phyloP scores from a whole-genome alignment of 2,329 filamentous ascomycete genomes.

The Cytospora chrysosperma region DNA sequence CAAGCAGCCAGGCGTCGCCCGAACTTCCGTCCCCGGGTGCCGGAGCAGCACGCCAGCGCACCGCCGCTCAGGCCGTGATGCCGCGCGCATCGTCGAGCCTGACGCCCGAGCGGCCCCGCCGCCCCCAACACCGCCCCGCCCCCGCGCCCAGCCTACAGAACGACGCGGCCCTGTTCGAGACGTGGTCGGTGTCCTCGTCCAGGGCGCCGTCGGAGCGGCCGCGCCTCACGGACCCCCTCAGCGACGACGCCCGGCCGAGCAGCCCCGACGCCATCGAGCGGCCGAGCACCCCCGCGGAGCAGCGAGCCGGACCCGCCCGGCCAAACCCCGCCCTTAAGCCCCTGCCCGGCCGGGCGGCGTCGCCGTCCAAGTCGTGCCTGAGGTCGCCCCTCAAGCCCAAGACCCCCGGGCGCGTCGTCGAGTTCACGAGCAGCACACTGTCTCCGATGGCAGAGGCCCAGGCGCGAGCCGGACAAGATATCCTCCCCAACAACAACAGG shows the following conservation, averaged over 20 bases:
- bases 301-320: conserved; percentile 35
- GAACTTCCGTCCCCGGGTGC: conserved; percentile 6
- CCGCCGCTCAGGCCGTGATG: background rate
- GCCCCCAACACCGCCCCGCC: background rate
- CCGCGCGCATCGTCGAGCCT: background rate
- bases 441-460: conserved; percentile 46
- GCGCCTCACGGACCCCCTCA: background rate
- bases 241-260: conserved; percentile 5
- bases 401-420: conserved; percentile 58
- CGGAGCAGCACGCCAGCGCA: background rate
- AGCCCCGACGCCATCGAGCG: conserved; percentile 11
- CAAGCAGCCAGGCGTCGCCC: background rate
- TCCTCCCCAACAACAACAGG: too few relatives aligned
- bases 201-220: conserved; percentile 10
- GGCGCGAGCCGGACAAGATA: conserved; percentile 25
- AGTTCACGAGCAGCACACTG: conserved; percentile 53
- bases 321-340: conserved; percentile 44
- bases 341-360: conserved; percentile 50
- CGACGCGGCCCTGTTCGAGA: conserved; percentile 18
- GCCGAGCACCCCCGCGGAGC: conserved; percentile 12
- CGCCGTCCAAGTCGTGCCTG: conserved; percentile 56
- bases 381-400: conserved; percentile 58
- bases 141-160: conserved; percentile 4
- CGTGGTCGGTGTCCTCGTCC: conserved; percentile 18
- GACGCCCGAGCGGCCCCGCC: conserved; percentile 12